Evolutionary conservation across 2,329 filamentous ascomycete species (phyloP).

Genomic region (Sclerotinia subarctica): DNA sequence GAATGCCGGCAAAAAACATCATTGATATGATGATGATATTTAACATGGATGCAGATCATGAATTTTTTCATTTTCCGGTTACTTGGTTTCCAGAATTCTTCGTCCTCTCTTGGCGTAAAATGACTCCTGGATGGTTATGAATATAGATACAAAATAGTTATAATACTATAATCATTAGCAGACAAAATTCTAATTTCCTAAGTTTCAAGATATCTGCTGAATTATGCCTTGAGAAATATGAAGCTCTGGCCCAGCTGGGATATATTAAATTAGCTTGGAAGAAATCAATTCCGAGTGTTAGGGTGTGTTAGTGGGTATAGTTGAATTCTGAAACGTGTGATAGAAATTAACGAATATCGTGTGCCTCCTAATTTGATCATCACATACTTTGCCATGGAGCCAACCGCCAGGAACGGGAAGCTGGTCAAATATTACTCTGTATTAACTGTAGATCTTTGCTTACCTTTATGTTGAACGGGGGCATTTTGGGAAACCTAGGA

Average conservation of each 20-base stretch:
- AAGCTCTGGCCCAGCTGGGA: not conserved
- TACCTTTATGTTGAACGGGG: not conserved
- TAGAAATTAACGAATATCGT: not conserved
- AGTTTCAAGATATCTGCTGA: not conserved
- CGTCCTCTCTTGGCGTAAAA: not conserved
- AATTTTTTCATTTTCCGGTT: slow-evolving; percentile 11
- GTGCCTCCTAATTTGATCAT: slow-evolving; percentile 13
- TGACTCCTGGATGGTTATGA: not conserved
- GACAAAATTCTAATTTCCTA: not conserved
- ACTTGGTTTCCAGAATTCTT: not conserved
- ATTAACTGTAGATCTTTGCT: slow-evolving; percentile 16
- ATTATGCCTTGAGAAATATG: not conserved
- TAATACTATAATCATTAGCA: not conserved
- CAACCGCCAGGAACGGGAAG: slow-evolving; percentile 11
- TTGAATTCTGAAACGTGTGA: slow-evolving; percentile 9
- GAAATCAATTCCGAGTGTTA: not conserved
- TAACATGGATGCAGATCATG: slow-evolving; percentile 11
- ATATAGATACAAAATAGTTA: not conserved
- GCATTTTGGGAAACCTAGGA: not conserved
- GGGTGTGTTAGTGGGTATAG: not conserved
- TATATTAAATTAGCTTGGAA: not conserved
- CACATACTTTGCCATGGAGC: slow-evolving; percentile 1
- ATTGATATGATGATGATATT: slow-evolving; percentile 7
- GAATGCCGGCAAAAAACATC: slow-evolving; percentile 14
- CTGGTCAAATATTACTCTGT: not conserved